Conservation (phyloP, 164 flowering plant species). For the Brasenia schreberi region DNA sequence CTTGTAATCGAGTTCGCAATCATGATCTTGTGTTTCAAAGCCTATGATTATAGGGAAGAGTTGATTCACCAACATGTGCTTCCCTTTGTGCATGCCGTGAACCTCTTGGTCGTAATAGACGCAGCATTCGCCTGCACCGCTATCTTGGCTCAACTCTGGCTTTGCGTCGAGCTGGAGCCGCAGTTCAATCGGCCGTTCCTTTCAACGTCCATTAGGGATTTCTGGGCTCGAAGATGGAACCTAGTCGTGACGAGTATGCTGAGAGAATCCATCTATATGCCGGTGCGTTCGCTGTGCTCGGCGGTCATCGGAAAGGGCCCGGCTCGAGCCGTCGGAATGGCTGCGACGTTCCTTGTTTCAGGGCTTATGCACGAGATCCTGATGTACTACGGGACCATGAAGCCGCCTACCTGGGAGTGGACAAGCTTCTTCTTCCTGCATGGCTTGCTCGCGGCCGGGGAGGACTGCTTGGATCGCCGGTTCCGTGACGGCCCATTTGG, state of each 20-base stretch:
- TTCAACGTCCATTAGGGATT: conserved; percentile 13
- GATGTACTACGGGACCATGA: conserved; percentile 2
- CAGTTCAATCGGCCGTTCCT: conserved; percentile 12
- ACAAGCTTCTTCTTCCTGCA: conserved; percentile 13
- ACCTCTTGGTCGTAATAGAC: conserved; percentile 18
- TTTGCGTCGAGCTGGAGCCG: conserved; percentile 7
- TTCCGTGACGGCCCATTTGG: background rate
- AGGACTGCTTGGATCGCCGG: conserved; percentile 3
- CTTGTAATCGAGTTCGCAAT: conserved; percentile 3
- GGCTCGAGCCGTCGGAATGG: background rate
- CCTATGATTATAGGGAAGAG: conserved; percentile 8
- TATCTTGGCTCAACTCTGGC: background rate
- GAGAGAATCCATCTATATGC: conserved; percentile 7
- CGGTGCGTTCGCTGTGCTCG: background rate
- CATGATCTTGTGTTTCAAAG: conserved; percentile 2
- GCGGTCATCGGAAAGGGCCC: background rate
- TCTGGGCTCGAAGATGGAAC: conserved; percentile 16
- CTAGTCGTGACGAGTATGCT: conserved; percentile 12
- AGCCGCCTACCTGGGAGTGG: conserved; percentile 10
- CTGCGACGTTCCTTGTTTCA: conserved; percentile 10
- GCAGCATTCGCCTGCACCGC: background rate
- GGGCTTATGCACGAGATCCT: conserved; percentile 14
- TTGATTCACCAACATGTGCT: conserved; percentile 10
- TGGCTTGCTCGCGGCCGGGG: conserved; percentile 7
- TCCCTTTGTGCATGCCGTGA: conserved; percentile 16